phyloP scores from a whole-genome alignment of 2,329 filamentous ascomycete genomes.

The Samsoniella hepiali region DNA sequence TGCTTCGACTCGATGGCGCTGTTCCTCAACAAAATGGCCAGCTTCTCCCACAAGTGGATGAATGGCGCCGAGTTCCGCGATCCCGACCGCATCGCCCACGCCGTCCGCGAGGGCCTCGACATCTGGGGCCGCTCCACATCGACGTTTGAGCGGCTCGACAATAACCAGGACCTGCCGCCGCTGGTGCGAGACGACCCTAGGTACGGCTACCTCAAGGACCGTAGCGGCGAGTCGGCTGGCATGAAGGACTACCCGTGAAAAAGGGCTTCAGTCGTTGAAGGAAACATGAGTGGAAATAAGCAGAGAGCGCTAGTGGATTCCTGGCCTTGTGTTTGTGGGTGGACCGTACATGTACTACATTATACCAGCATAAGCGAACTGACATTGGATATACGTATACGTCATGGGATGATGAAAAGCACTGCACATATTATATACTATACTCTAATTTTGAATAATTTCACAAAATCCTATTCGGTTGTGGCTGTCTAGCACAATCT shows the following conservation, averaged over 20 bases:
- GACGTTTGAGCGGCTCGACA: conserved; percentile 46
- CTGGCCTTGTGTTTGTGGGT: not conserved
- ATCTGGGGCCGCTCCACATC: conserved; percentile 52
- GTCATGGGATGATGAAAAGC: not conserved
- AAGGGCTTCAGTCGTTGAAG: not conserved
- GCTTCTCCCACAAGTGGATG: conserved; percentile 53
- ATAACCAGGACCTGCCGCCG: conserved; percentile 50
- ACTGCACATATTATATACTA: not conserved
- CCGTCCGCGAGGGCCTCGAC: conserved; percentile 51
- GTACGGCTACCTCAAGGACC: conserved; percentile 44
- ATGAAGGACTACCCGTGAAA: conserved; percentile 41
- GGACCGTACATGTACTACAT: not conserved
- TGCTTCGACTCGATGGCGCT: conserved; percentile 57
- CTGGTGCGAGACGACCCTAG: conserved; percentile 41
- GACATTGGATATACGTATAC: not conserved
- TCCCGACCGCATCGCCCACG: conserved; percentile 45
- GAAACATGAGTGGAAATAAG: not conserved
- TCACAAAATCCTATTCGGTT: not conserved
- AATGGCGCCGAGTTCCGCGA: conserved; percentile 49
- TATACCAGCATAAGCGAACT: not conserved
- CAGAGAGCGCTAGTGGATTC: not conserved
- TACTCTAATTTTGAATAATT: not conserved
- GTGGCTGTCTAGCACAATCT: no score
- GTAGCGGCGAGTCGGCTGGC: conserved; percentile 45
- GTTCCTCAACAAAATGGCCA: conserved; percentile 53